These are phyloP conservation scores for Trichoderma koningii DNA, from an alignment of 2,329 filamentous ascomycete species.

Conservation along the genomic window DNA sequence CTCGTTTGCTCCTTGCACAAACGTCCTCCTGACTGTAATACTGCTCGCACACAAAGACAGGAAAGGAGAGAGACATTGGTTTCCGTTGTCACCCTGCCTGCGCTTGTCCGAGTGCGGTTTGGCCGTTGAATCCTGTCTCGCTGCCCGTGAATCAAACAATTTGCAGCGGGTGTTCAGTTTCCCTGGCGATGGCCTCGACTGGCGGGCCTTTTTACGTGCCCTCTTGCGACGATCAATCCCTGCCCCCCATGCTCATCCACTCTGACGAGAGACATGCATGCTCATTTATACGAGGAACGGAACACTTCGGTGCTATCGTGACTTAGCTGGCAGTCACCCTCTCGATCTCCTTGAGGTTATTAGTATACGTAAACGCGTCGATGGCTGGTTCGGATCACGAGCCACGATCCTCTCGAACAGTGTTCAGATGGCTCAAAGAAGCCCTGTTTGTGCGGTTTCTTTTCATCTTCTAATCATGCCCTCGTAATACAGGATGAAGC, in stretches of 20 bases:
- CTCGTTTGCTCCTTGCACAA: background rate
- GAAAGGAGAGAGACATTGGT: constrained; percentile 23
- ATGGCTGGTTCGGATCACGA: background rate
- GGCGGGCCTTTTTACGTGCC: constrained; percentile 1
- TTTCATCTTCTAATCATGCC: background rate
- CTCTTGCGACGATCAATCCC: constrained; percentile 20
- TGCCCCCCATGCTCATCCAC: constrained; percentile 7
- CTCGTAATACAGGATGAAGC: background rate
- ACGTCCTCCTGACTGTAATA: background rate
- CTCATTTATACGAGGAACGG: constrained; percentile 8
- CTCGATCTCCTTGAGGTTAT: too few relatives aligned
- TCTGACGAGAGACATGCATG: constrained; percentile 12
- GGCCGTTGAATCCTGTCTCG: constrained; percentile 35
- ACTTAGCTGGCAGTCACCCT: background rate
- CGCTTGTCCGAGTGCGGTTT: background rate
- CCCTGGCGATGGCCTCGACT: constrained; percentile 23
- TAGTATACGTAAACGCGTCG: too few relatives aligned
- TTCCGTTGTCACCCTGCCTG: constrained; percentile 22
- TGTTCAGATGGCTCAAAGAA: background rate
- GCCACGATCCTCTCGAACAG: background rate
- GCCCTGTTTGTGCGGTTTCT: background rate
- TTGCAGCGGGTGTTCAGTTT: constrained; percentile 26
- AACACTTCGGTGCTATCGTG: constrained; percentile 1
- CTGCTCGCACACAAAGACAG: too few relatives aligned
- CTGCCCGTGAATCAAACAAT: constrained; percentile 20